Percentiles rank a stretch among this genome's conserved stretches.
Evolutionary conservation across 805 yeast genomes (phyloP).

Genomic region (Sporopachydermia lactativora): DNA sequence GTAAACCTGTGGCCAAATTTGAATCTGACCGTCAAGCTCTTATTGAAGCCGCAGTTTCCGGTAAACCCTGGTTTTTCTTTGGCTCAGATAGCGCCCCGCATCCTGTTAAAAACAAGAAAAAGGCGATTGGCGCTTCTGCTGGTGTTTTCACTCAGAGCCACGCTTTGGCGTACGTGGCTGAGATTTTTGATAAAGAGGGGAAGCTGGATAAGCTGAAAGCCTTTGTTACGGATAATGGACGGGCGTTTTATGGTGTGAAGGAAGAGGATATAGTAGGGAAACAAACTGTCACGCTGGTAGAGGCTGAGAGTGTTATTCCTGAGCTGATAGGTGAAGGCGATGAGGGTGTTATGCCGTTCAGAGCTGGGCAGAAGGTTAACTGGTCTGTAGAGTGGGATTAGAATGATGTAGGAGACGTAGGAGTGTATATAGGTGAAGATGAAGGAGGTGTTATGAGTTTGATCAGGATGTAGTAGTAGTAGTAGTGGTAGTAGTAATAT

Average conservation of each 20-base stretch:
- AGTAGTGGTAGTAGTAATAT: too few relatives aligned
- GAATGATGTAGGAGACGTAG: too few relatives aligned
- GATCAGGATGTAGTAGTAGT: too few relatives aligned
- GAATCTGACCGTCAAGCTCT: conserved; percentile 76
- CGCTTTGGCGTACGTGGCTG: conserved; percentile 74
- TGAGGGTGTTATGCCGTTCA: conserved; percentile 66
- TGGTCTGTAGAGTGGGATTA: conserved; percentile 2
- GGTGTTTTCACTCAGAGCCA: conserved; percentile 89
- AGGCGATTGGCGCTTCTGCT: conserved; percentile 83
- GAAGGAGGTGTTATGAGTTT: too few relatives aligned
- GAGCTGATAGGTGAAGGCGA: conserved; percentile 32
- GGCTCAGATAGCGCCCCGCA: conserved; percentile 99
- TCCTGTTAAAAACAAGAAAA: conserved; percentile 65
- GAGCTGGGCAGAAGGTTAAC: conserved; percentile 58
- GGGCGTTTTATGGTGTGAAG: conserved; percentile 49
- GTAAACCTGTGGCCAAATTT: conserved; percentile 95
- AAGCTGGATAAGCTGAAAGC: conserved; percentile 51
- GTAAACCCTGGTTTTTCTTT: conserved; percentile 84
- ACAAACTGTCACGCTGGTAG: conserved; percentile 32
- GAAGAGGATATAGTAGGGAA: conserved; percentile 25
- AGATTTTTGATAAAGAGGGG: conserved; percentile 57
- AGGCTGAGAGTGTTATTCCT: conserved; percentile 43
- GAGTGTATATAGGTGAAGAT: too few relatives aligned
- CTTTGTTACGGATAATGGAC: conserved; percentile 69
- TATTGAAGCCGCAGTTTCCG: conserved; percentile 79